Base-by-base conservation (phyloP, 2,329 filamentous ascomycete genomes). In the Orbilia blumenaviensis region DNA sequence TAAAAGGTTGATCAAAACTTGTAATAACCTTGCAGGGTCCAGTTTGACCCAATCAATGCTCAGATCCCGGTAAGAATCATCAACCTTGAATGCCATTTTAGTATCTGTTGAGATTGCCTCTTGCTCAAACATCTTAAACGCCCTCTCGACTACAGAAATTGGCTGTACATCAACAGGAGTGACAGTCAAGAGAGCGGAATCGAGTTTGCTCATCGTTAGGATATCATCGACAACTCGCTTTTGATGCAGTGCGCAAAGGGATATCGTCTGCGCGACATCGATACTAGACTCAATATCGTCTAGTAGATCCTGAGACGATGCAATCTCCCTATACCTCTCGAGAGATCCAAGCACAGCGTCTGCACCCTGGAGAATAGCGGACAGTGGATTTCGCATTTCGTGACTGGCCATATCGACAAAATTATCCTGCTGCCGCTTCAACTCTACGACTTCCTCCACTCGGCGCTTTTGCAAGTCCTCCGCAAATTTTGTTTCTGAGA, bases 251-350 rank as follows among this genome's bases (percentile, higher is more conserved):
- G 91, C 90, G 81, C 92, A 95, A n/a, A 94, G 85, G 16, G 89
- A 89, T 81, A 94, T 94, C 0, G 91, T 94, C 79, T 92, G 91
- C n/a, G 91, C 90, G 4, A 91, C 91, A 81, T 94, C 91, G n/a
- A 92, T 86, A 73, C 84, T 86, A 76, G 84, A 85, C 18, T 80
- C 79, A 12, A 78, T 77, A 29, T 80, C 78, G 10, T 79, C 61
- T 1, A 56, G 42, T 44, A 75, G 32, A 7, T 56, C 66, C 25
- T 38, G 69, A 14, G 46, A 67, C 0, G 66, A 61, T 56, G 58
- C 66, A 7, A 71, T 69, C 8, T 68, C 42, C 54, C 74, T 61
- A 27, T 78, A 73, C 23, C 50, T 60, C 29, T 77, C 77, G 12
- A 80, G 54, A 2, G 72, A 66, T 1, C 62, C 67, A 2, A 80